Percentiles rank a stretch among this genome's conserved stretches.
phyloP scores from a whole-genome alignment of 2,329 filamentous ascomycete species.

The Fusarium devonianum region DNA sequence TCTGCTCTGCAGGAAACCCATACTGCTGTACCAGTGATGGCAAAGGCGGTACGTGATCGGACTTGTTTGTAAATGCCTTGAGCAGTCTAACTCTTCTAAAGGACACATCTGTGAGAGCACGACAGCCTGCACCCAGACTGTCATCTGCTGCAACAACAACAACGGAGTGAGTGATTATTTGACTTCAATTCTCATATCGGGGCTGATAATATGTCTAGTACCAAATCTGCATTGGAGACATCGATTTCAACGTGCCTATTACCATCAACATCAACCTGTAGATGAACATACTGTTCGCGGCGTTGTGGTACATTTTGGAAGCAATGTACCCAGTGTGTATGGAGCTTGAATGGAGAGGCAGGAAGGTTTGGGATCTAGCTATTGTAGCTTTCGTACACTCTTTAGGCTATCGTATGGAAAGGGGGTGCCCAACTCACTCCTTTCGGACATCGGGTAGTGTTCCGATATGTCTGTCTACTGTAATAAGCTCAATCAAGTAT shows the following conservation, averaged over 20 bases:
- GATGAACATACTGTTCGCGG: background rate
- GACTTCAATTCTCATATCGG: accelerated
- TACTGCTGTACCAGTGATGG: conserved; percentile 29
- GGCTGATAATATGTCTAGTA: conserved; percentile 19
- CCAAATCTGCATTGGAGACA: conserved; percentile 36
- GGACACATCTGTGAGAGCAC: conserved; percentile 30
- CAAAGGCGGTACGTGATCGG: conserved; percentile 16
- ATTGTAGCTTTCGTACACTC: too few relatives aligned
- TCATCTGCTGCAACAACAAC: conserved; percentile 41
- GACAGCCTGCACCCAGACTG: conserved; percentile 16
- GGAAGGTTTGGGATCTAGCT: too few relatives aligned
- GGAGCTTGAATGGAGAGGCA: too few relatives aligned
- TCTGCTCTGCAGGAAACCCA: conserved; percentile 21
- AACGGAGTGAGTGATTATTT: conserved; percentile 22
- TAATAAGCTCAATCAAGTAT: too few relatives aligned
- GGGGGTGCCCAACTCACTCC: too few relatives aligned
- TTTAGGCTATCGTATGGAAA: too few relatives aligned
- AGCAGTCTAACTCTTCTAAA: background rate
- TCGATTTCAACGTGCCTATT: conserved; percentile 34
- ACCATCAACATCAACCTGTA: conserved; percentile 32
- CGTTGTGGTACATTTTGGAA: background rate
- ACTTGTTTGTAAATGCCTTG: background rate
- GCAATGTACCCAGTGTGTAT: too few relatives aligned
- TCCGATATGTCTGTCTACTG: too few relatives aligned
- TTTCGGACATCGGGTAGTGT: too few relatives aligned